Conservation (phyloP, 495 filamentous ascomycete species). For the Tuber aestivum region DNA sequence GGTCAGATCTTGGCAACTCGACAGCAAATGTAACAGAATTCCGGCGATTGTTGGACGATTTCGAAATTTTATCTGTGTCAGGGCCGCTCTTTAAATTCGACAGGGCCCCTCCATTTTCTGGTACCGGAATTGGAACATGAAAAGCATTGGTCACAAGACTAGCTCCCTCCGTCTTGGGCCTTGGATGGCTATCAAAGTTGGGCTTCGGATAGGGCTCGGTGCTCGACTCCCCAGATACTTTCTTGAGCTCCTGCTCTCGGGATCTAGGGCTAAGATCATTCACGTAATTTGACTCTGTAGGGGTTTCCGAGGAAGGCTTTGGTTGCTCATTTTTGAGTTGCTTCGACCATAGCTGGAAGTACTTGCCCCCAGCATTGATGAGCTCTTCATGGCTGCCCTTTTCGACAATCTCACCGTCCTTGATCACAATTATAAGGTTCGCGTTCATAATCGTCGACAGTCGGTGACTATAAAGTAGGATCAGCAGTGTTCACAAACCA, state of each 20-base stretch:
- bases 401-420: constrained; percentile 60
- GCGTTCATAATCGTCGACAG: constrained; percentile 67
- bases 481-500: constrained; percentile 26
- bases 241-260: constrained; percentile 31
- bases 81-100: neutral
- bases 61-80: neutral
- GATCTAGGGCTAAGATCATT: constrained; percentile 35
- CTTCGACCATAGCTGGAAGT: constrained; percentile 44
- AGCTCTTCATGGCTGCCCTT: constrained; percentile 60
- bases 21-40: constrained; percentile 27
- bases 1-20: constrained; percentile 16
- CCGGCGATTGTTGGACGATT: neutral
- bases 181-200: neutral
- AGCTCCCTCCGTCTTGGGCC: constrained; percentile 15
- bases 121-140: constrained; percentile 1
- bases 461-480: constrained; percentile 48
- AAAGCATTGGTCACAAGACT: constrained; percentile 9
- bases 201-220: constrained; percentile 5
- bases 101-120: constrained; percentile 5
- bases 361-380: constrained; percentile 53
- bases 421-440: constrained; percentile 61
- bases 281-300: constrained; percentile 31
- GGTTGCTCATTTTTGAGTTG: constrained; percentile 37
- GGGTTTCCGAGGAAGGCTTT: constrained; percentile 16
- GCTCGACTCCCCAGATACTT: constrained; percentile 11